Evolutionary conservation across 768 basidiomycete species (phyloP).

Genomic region (Boletus rubescentipes): DNA sequence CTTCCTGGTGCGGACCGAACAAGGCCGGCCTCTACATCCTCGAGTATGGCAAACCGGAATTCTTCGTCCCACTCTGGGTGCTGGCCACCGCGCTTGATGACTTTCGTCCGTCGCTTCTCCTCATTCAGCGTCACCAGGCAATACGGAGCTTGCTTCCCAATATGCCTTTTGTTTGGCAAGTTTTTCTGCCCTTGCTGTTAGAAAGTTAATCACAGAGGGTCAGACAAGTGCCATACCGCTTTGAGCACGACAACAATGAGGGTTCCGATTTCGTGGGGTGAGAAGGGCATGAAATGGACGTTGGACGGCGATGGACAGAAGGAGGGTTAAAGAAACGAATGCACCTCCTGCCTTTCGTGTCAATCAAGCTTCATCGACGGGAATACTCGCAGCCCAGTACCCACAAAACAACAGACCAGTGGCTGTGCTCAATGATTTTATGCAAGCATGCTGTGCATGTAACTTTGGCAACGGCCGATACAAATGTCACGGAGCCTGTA

Average conservation of each 20-base stretch:
- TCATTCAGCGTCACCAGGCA: slow-evolving; percentile 77
- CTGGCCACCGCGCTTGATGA: slow-evolving; percentile 96
- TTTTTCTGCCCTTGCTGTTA: slow-evolving; percentile 59
- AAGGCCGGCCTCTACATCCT: slow-evolving; percentile 63
- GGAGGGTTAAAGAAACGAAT: slow-evolving; percentile 3
- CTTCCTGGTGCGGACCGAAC: slow-evolving; percentile 41
- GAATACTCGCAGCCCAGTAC: not conserved
- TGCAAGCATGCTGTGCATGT: not conserved
- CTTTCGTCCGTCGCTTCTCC: slow-evolving; percentile 84
- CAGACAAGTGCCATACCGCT: slow-evolving; percentile 61
- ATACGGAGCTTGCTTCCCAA: slow-evolving; percentile 97
- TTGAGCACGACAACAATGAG: slow-evolving; percentile 92
- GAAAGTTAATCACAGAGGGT: slow-evolving; percentile 7
- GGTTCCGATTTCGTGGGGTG: slow-evolving; percentile 82
- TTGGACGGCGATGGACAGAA: slow-evolving; percentile 1
- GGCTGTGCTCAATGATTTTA: slow-evolving; percentile 18
- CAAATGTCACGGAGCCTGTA: not conserved
- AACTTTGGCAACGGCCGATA: not conserved
- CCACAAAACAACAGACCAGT: slow-evolving; percentile 13
- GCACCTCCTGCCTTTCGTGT: slow-evolving; percentile 19
- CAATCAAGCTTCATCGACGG: slow-evolving; percentile 17
- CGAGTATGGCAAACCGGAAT: slow-evolving; percentile 85
- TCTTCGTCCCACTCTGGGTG: slow-evolving; percentile 99
- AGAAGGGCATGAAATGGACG: slow-evolving; percentile 48
- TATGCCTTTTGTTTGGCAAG: slow-evolving; percentile 87